Evolutionary conservation across 805 yeast genomes (phyloP).

Genomic region (Kodamaea kaohsiungensis): DNA sequence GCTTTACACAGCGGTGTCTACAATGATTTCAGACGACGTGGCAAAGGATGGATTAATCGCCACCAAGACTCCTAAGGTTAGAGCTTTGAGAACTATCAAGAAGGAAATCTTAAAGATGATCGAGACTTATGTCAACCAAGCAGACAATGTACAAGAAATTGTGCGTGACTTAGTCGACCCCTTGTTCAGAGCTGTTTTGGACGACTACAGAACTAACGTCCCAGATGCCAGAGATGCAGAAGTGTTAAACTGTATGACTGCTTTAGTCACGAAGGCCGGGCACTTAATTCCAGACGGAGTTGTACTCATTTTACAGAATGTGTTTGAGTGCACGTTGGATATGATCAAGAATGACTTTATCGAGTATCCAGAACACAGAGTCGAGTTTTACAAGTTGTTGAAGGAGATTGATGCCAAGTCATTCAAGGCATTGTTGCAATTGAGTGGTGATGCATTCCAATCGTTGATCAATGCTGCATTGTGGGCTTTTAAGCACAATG

Average conservation of each 20-base stretch:
- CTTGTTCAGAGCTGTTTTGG: conserved; percentile 78
- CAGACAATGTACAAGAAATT: conserved; percentile 82
- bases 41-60: conserved; percentile 83
- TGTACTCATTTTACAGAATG: conserved; percentile 81
- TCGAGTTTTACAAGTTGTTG: conserved; percentile 88
- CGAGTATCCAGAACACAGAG: conserved; percentile 97
- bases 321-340: conserved; percentile 89
- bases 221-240: conserved; percentile 98
- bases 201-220: conserved; percentile 83
- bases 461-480: conserved; percentile 88
- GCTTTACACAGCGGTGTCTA: conserved; percentile 83
- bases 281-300: conserved; percentile 87
- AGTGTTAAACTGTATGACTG: conserved; percentile 91
- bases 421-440: conserved; percentile 80
- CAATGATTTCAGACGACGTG: conserved; percentile 79
- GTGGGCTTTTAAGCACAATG: conserved; percentile 98
- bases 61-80: conserved; percentile 90
- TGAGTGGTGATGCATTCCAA: conserved; percentile 91
- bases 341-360: conserved; percentile 96
- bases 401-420: conserved; percentile 84
- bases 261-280: conserved; percentile 86
- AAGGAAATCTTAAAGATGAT: conserved; percentile 88
- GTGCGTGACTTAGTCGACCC: conserved; percentile 83
- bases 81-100: conserved; percentile 94
- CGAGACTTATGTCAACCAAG: conserved; percentile 85